Conservation (phyloP, 208 protist species). For the Wallacemonas sp. region DNA sequence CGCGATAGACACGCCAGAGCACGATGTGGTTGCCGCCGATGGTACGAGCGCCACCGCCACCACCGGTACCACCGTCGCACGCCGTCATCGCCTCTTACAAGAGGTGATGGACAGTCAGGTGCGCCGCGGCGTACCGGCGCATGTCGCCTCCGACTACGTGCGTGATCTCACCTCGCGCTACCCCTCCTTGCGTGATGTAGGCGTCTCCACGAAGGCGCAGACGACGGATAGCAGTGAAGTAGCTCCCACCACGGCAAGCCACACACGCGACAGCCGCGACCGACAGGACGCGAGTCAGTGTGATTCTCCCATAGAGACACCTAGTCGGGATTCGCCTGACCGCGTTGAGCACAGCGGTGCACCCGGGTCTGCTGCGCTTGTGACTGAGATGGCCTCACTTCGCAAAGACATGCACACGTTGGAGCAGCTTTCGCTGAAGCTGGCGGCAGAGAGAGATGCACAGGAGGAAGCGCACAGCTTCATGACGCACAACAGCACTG, state of each 20-base stretch:
- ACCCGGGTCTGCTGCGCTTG: background rate
- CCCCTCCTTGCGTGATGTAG: background rate
- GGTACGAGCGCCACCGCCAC: background rate
- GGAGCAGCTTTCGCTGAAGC: slow-evolving; percentile 22
- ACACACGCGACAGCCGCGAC: background rate
- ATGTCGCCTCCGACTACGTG: background rate
- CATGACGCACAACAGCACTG: background rate
- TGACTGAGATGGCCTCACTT: slow-evolving; percentile 2
- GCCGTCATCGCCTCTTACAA: slow-evolving; percentile 4
- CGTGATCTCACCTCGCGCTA: background rate
- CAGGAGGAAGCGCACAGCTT: slow-evolving; percentile 20
- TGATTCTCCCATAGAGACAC: background rate
- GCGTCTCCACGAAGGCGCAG: no score
- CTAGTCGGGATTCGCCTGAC: background rate
- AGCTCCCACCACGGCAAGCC: background rate
- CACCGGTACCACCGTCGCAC: background rate
- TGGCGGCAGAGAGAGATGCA: slow-evolving; percentile 23
- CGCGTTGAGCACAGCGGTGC: background rate
- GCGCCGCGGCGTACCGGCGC: slow-evolving; percentile 2
- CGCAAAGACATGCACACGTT: slow-evolving; percentile 26
- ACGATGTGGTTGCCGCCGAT: no score
- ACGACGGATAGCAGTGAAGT: no score
- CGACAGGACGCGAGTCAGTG: background rate
- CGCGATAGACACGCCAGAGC: no score
- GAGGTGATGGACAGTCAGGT: slow-evolving; percentile 8